Evolutionary conservation across 1,284 basidiomycete species (phyloP).

Genomic region (Xerocomus nothofagi): DNA sequence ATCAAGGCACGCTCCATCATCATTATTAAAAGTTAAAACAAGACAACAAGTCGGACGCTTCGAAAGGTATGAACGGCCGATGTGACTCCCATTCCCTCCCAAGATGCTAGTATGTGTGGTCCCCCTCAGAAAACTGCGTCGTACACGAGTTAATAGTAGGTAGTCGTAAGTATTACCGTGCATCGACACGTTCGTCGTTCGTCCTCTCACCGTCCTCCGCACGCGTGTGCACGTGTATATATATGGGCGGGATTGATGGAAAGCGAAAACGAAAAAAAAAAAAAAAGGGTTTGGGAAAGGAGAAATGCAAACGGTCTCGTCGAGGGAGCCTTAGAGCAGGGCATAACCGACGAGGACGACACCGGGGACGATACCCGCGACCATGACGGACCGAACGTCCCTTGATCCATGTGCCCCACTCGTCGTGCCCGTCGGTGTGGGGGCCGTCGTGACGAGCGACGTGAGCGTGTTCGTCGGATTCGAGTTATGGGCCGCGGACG

Average conservation of each 20-base stretch:
- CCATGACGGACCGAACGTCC: background rate
- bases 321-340: too few relatives aligned
- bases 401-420: conserved; percentile 7
- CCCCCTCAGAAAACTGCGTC: too few relatives aligned
- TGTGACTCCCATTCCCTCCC: too few relatives aligned
- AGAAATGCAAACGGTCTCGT: too few relatives aligned
- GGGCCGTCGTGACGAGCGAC: background rate
- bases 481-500: background rate
- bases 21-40: too few relatives aligned
- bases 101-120: too few relatives aligned
- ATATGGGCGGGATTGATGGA: too few relatives aligned
- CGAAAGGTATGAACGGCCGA: too few relatives aligned
- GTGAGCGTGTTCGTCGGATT: background rate
- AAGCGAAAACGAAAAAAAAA: too few relatives aligned
- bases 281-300: too few relatives aligned
- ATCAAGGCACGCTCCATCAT: too few relatives aligned
- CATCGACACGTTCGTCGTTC: background rate
- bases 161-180: conserved; percentile 3
- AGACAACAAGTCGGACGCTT: too few relatives aligned
- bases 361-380: conserved; percentile 8
- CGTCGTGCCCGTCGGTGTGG: background rate
- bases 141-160: conserved; percentile 1
- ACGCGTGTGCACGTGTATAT: background rate
- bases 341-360: background rate
- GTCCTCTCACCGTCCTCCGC: background rate